Conservation (phyloP, 805 yeast genomes). For the Metschnikowia lochheadii region DNA sequence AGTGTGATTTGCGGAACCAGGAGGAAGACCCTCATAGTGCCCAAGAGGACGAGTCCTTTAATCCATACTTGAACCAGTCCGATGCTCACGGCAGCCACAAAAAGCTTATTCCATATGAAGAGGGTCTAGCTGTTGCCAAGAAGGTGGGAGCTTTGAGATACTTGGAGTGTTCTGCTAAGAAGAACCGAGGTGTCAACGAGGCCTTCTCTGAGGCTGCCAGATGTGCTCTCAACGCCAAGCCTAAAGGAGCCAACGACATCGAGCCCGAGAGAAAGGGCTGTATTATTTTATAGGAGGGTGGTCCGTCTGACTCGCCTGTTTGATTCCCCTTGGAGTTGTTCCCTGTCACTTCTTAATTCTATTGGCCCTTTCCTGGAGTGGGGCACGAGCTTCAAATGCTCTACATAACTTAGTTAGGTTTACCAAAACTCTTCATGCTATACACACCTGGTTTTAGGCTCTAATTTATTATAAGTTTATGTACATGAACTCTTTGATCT, state of each 20-base stretch:
- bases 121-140: constrained; percentile 90
- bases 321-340: background rate
- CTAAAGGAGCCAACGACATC: constrained; percentile 63
- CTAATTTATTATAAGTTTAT: background rate
- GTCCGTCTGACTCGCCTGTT: background rate
- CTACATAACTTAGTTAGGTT: background rate
- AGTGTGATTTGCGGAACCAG: constrained; percentile 82
- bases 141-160: constrained; percentile 91
- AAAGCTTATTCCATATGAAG: constrained; percentile 78
- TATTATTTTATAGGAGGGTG: constrained; percentile 29
- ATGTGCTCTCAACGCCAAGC: constrained; percentile 86
- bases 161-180: constrained; percentile 94
- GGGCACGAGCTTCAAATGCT: background rate
- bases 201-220: constrained; percentile 98
- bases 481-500: background rate
- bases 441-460: no score
- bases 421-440: background rate
- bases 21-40: constrained; percentile 37
- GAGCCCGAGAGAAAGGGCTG: constrained; percentile 40
- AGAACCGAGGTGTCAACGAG: constrained; percentile 97
- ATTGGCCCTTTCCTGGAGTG: background rate
- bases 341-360: background rate
- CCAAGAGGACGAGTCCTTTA: constrained; percentile 26
- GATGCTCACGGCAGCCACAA: constrained; percentile 37
- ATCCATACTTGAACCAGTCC: constrained; percentile 29